Base-by-base conservation (phyloP, 192 early-diverging fungal genomes). In the Rhizophagus prolifer region DNA sequence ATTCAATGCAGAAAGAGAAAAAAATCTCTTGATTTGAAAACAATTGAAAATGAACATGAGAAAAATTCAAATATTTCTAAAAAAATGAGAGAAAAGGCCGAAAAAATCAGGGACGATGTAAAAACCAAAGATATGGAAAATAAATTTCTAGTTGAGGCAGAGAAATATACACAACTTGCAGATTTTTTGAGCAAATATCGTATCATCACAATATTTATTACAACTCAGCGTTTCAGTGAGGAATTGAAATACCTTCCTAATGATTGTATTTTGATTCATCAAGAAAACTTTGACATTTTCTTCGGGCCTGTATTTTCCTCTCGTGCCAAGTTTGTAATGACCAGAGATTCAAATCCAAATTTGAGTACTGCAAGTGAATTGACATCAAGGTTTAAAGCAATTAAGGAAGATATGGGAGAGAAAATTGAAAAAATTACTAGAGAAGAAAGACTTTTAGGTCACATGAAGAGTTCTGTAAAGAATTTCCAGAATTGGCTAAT, bases 311-410 rank as follows among this genome's bases (percentile, higher is more conserved):
- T 26, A 25, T 31, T 64, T 31, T 30, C 25, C 7, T 64, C 10
- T 31, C 4, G 62, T 26, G 10, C 60, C 26, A 26, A n/a, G 21
- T n/a, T 61, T n/a, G n/a, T 30, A 64, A 64, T 64, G n/a, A 30
- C 62, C 30, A 64, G 62, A 28, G 62, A 64, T 30, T 64, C 25
- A 30, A 64, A 64, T 64, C 62, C 62, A 64, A 64, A 64, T 64
- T 28, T 64, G 23, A 64, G 25, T 64, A 12, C 62, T 64, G 25
- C 62, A 64, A 31, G 30, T 64, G 10, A 31, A 30, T 64, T 25
- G 62, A 30, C 30, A 25, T 64, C 62, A 64, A 50, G 47, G 47
- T 50, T 50, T 50, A 50, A 50, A 50, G 47, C 13, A 50, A 50
- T 50, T 50, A 50, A 50, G 47, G 16, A 19, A 50, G 47, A 50